Evolutionary conservation across 805 yeast species (phyloP).

Genomic region (Candida tallmaniae): DNA sequence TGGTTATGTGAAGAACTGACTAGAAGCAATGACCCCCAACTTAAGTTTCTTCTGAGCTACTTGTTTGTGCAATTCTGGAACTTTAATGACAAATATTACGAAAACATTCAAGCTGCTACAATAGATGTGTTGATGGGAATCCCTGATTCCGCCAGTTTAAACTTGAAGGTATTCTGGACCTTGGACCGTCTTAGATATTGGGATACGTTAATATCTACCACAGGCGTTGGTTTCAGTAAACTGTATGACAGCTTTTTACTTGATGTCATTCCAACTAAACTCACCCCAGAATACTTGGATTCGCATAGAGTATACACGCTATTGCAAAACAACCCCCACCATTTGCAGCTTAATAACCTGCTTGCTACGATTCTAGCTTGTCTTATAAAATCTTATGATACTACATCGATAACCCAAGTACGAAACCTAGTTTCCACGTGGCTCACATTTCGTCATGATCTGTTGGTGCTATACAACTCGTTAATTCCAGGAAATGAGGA

Average conservation of each 20-base stretch:
- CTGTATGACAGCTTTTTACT: conserved; percentile 21
- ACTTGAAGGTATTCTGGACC: conserved; percentile 19
- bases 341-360: conserved; percentile 18
- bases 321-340: conserved; percentile 13
- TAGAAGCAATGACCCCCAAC: background rate
- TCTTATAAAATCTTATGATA: conserved; percentile 5
- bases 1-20: conserved; percentile 31
- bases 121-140: conserved; percentile 14
- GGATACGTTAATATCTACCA: conserved; percentile 16
- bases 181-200: conserved; percentile 26
- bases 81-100: conserved; percentile 11
- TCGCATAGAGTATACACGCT: conserved; percentile 5
- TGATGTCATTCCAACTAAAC: conserved; percentile 8
- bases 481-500: conserved; percentile 22
- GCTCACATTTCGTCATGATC: conserved; percentile 14
- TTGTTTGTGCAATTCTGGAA: conserved; percentile 25
- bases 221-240: conserved; percentile 9
- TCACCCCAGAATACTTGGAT: background rate
- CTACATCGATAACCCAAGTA: background rate
- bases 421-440: conserved; percentile 10
- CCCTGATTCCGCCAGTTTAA: conserved; percentile 4
- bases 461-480: conserved; percentile 20
- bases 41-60: conserved; percentile 10
- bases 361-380: conserved; percentile 15
- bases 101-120: conserved; percentile 10